These are phyloP conservation scores for Phytophthora vignae DNA, from an alignment of 352 stramenopile species.

Conservation along the genomic window DNA sequence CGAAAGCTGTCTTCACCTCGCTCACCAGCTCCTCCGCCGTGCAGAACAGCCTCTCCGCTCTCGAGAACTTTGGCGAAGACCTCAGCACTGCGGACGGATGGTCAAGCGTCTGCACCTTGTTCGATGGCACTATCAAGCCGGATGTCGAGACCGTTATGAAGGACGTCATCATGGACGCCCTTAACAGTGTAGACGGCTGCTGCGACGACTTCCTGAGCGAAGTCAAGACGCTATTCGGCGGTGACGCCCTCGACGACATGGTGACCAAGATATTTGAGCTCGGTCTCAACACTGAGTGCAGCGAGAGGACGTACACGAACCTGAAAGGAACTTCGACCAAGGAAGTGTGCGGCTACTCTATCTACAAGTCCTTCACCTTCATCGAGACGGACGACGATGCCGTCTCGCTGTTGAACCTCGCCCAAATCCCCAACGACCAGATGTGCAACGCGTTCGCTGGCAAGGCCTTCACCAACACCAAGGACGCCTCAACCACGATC, in stretches of 20 bases:
- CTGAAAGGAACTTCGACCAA: conserved; percentile 26
- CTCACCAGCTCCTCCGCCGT: conserved; percentile 22
- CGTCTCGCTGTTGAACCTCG: conserved; percentile 10
- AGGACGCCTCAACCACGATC: conserved; percentile 30
- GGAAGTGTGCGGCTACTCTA: conserved; percentile 47
- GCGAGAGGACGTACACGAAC: conserved; percentile 46
- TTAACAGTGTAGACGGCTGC: conserved; percentile 35
- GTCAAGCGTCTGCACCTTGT: conserved; percentile 34
- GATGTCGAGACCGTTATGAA: conserved; percentile 36
- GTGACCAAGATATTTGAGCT: conserved; percentile 34
- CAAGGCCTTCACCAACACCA: conserved; percentile 50
- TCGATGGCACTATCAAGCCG: conserved; percentile 42
- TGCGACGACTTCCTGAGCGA: conserved; percentile 50
- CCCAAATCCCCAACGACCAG: conserved; percentile 56
- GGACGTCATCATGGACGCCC: conserved; percentile 39
- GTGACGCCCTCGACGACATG: conserved; percentile 40
- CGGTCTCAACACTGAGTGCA: conserved; percentile 40
- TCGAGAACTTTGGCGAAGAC: conserved; percentile 18
- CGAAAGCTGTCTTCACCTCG: conserved; percentile 24
- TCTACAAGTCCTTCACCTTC: conserved; percentile 37
- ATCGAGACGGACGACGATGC: neutral
- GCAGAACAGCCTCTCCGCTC: conserved; percentile 31
- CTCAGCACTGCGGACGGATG: conserved; percentile 7
- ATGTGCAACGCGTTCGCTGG: conserved; percentile 56
- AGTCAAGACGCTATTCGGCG: conserved; percentile 45